phyloP scores from a whole-genome alignment of 2,329 filamentous ascomycete genomes.

The Pseudogymnoascus sp. region DNA sequence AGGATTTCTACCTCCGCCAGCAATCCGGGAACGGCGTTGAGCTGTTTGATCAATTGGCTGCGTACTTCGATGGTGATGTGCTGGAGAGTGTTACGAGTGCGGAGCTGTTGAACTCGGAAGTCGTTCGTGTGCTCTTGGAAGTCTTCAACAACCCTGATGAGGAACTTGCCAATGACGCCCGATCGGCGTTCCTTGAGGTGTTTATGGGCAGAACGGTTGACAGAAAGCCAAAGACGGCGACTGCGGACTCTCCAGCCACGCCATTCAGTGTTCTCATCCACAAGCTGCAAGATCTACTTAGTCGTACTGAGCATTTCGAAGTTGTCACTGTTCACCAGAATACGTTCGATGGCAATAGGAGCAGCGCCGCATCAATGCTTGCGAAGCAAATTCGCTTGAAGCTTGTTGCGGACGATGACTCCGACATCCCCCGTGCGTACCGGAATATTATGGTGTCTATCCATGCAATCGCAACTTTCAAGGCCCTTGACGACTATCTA shows the following conservation, averaged over 20 bases:
- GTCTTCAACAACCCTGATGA: slow-evolving; percentile 69
- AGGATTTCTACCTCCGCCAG: slow-evolving; percentile 56
- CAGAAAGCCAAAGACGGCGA: slow-evolving; percentile 52
- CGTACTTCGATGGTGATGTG: slow-evolving; percentile 81
- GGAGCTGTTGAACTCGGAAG: slow-evolving; percentile 80
- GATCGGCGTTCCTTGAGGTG: slow-evolving; percentile 76
- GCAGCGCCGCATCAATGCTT: slow-evolving; percentile 88
- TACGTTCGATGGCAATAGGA: slow-evolving; percentile 79
- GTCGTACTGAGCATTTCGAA: slow-evolving; percentile 95
- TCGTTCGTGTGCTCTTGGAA: slow-evolving; percentile 75
- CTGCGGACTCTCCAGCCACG: slow-evolving; percentile 62
- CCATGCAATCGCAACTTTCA: slow-evolving; percentile 96
- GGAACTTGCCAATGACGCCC: slow-evolving; percentile 53
- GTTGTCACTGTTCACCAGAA: slow-evolving; percentile 93
- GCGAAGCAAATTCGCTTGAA: slow-evolving; percentile 90
- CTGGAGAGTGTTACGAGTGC: slow-evolving; percentile 92
- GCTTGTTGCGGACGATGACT: slow-evolving; percentile 80
- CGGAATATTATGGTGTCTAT: slow-evolving; percentile 97
- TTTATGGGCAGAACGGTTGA: slow-evolving; percentile 75
- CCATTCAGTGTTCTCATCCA: slow-evolving; percentile 85
- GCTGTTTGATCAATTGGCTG: slow-evolving; percentile 67
- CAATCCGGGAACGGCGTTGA: slow-evolving; percentile 47
- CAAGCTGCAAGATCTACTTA: slow-evolving; percentile 92
- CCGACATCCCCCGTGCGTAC: slow-evolving; percentile 79
- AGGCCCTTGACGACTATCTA: slow-evolving; percentile 90